Base-by-base conservation (phyloP, 2,329 filamentous ascomycete species). In the Pochonia chlamydosporia region DNA sequence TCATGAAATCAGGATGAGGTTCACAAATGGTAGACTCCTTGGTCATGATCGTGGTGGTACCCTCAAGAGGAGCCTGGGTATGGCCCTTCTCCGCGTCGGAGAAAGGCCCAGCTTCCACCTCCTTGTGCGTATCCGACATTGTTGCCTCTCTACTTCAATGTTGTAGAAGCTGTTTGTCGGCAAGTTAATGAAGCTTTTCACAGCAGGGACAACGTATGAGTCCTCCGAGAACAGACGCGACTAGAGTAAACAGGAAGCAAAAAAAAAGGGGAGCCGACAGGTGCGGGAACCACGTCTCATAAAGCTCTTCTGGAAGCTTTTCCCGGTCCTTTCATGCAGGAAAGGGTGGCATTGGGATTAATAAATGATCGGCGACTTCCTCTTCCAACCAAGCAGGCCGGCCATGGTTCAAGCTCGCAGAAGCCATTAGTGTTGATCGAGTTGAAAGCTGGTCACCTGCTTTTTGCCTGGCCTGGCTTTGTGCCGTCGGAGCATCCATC, bases 1-100 rank as follows among this genome's bases (percentile, higher is more conserved):
- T 67, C 60, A 55, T 56, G 49, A 61, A 64, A 46, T 62, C 44
- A 3, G 35, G 35, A 16, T 39, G 35, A n/a, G 35, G 35, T 13
- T 39, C 18, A 13, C 35, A 39, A 10, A 39, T 23, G 35, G 23
- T 5, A 3, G 35, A 8, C 0, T 39, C 35, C 20, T 39, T 39
- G 35, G 35, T 21, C 35, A 23, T 13, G 35, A 39, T 14, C n/a
- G 21, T 18, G 18, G 35, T 10, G 35, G 35, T 39, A 11, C 35
- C 35, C 35, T 39, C 35, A 11, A 39, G 13, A 20, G 35, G 35
- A 39, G 35, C 35, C 18, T 39, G 35, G 18, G 35, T 13, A 20
- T 23, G 35, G 23, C 35, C 35, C 35, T 39, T 39, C 35, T 39
- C 35, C 18, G 35, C 20, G 35, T 39, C 35, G 13, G 35, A 39